Percentiles rank a stretch among this genome's conserved stretches.
Conservation (phyloP, 768 basidiomycete genomes). For the Leccinellum luteum region DNA sequence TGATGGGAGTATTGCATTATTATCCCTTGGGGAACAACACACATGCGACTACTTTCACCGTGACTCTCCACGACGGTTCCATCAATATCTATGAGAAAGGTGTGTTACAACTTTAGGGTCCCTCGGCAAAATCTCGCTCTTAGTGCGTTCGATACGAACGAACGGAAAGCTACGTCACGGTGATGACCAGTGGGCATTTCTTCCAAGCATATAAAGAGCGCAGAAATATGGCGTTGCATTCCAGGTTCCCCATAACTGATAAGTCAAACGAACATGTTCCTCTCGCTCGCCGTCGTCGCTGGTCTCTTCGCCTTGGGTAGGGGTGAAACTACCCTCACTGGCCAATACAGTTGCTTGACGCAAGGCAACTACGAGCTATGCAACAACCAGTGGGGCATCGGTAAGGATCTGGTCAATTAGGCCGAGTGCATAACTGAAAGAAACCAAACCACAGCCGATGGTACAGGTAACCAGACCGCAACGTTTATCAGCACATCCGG, state of each 20-base stretch:
- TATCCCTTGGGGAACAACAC: background rate
- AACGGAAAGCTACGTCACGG: background rate
- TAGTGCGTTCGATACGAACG: background rate
- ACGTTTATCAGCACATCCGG: constrained; percentile 41
- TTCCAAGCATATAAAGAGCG: constrained; percentile 5
- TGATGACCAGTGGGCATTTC: background rate
- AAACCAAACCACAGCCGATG: constrained; percentile 31
- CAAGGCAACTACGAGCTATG: constrained; percentile 51
- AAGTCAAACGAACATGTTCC: constrained; percentile 8
- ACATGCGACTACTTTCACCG: constrained; percentile 2
- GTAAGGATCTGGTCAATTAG: constrained; percentile 24
- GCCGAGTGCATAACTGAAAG: background rate
- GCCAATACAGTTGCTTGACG: constrained; percentile 42
- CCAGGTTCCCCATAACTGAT: background rate
- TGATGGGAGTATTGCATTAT: background rate
- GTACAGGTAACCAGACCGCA: constrained; percentile 48
- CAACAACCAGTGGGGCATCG: constrained; percentile 55
- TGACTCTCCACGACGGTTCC: background rate
- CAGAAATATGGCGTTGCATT: background rate
- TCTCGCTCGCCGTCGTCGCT: constrained; percentile 12
- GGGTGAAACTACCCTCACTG: constrained; percentile 31
- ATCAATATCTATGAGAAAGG: constrained; percentile 5
- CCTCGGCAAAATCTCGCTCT: background rate
- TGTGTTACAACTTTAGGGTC: background rate
- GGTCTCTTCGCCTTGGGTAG: constrained; percentile 8